These are phyloP conservation scores for Cladosporium sp. DNA, from an alignment of 2,329 filamentous ascomycete genomes.

Conservation along the genomic window DNA sequence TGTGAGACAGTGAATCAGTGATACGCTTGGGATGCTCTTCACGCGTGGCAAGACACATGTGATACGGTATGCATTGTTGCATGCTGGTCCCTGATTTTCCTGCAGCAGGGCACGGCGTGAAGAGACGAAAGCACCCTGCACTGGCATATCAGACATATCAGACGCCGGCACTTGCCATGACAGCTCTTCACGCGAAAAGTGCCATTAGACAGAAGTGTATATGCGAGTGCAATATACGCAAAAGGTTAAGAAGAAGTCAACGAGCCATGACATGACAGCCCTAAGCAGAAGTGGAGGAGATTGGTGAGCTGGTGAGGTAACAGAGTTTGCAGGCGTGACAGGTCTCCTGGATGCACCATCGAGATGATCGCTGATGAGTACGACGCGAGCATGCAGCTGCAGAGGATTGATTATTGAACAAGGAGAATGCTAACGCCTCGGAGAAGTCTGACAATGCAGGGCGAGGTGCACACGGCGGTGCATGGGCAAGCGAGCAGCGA, in stretches of 20 bases:
- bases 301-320: not conserved
- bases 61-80: not conserved
- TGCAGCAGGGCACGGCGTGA: not conserved
- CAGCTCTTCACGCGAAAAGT: not conserved
- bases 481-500: not conserved
- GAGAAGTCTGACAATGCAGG: not conserved
- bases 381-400: not conserved
- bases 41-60: not conserved
- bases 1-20: too few species aligned
- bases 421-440: not conserved
- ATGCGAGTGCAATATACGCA: too few species aligned
- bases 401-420: not conserved
- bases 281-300: not conserved
- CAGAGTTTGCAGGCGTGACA: not conserved
- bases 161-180: not conserved
- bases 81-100: not conserved
- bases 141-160: not conserved
- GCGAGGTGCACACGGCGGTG: not conserved
- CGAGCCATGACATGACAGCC: not conserved
- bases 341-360: too few species aligned
- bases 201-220: too few species aligned
- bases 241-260: too few species aligned
- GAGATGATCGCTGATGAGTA: not conserved
- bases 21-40: not conserved
- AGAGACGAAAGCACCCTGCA: not conserved